Evolutionary conservation across 768 basidiomycete genomes (phyloP), one percentile per base, ranked within the genome.

Genomic region (Boletales sp.): DNA sequence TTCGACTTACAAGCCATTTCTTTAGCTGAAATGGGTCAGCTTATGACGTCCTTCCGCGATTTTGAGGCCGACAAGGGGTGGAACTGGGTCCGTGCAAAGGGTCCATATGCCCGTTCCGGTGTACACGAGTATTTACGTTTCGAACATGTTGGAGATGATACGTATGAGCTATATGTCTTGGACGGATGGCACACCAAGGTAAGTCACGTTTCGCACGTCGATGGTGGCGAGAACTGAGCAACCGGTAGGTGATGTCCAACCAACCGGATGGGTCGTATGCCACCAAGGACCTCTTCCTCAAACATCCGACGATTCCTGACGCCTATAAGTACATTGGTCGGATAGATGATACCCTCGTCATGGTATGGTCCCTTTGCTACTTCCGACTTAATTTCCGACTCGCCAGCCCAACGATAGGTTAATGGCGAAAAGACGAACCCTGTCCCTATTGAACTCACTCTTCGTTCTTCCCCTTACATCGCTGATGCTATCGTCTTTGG

Each of bases 391-490:
- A 21, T 21, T 21, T 21, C 21, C 21, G 21, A 21, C 21, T 21
- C 21, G 2, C 21, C 21, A 21, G 21, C 21, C 21, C 2, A 21
- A 21, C 21, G 70, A 10, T n/a, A 64, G 63, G 56, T 66, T 2
- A 64, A 64, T 13, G 78, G 81, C 7, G 80, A 82, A 64, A 82
- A 81, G 67, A 79, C 77, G 8, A 80, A 80, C 53, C 78, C 78
- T 5, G 75, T 79, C 7, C 78, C 79, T 0, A 78, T 81, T 46
- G 80, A 81, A 55, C 69, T 78, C 36, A 66, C 70, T 15, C 73
- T 81, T 46, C 75, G 76, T 17, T 77, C 78, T 4, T 65, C 65
- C 5, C 72, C 77, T 1, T 71, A 72, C 44, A 70, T 81, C n/a
- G 62, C 68, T 0, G 80, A 82, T 47, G 79, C 75, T 28, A 73